Evolutionary conservation across 2,329 filamentous ascomycete species (phyloP), one percentile per base, ranked within the genome.

Genomic region (Chalaropsis ovoidea): DNA sequence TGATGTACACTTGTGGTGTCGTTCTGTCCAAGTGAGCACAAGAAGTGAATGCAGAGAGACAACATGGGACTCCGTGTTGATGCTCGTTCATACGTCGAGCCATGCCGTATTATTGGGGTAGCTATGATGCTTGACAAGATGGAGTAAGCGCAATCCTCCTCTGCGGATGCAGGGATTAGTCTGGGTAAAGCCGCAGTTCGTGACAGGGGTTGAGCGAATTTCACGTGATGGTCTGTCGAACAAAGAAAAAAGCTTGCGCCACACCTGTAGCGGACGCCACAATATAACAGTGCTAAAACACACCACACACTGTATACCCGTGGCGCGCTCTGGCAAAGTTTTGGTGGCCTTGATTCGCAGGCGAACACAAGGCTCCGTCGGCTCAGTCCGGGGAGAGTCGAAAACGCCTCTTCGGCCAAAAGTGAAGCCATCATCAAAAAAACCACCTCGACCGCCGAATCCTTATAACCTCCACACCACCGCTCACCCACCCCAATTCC

Each of bases 351-450:
- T 65, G 64, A 65, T 65, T 65, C 58, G 45, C 64, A 65, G 64
- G 64, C 64, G 31, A 49, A 43, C 45, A 65, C 58, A 54, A 65
- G 64, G 64, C 58, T 65, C 31, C 31, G 54, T 58, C 64, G 64
- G 64, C 56, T 65, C 64, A 65, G 64, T 22, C 64, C 56, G 64
- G 63, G 56, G 31, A 65, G 56, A 65, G 43, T 62, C 27, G 64
- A 68, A 68, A 68, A 68, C 56, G 63, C 65, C 65, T 64, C 61
- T 43, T 49, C 54, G 31, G 60, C 70, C 71, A 70, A 70, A 70
- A 69, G 68, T 54, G 64, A 65, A 65, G 64, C 73, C 70, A 73
- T 70, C 72, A 72, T 73, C 74, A 73, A 72, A 69, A 73, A 69
- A 69, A 70, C 71, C 70, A 69, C 72, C 70, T 54, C 63, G 41